Evolutionary conservation across 805 yeast genomes (phyloP), one percentile per base, ranked within the genome.

Genomic region (Candida qinlingensis): DNA sequence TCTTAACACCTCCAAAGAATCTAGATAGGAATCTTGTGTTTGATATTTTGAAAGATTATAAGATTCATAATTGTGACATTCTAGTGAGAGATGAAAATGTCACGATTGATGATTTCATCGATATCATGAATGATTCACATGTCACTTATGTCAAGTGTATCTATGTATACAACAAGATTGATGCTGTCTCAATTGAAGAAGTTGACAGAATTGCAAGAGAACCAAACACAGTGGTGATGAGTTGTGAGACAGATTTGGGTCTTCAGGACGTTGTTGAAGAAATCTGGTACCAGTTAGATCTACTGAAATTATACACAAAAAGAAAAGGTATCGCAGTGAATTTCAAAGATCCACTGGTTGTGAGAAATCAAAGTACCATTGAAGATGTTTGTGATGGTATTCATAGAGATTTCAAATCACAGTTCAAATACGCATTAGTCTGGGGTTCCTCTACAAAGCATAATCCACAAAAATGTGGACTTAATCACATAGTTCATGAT

Each of bases 361-460:
- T 94, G 11, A 76, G 98, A 58, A 76, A 74, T 48, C 77, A 82
- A 47, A 84, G 95, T 6, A 75, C 94, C 2, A 80, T 92, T 46
- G 92, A 85, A 55, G 89, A 83, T 55, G 88, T 92, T 30, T 92
- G 99, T 71, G 91, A 92, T 62, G 77, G 94, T 10, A 85, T 92
- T 53, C 98, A 92, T 65, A 79, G 96, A 57, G 97, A 91, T 60
- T 86, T 92, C 75, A 91, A 90, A 62, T 83, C 85, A 54, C 88
- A 86, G 60, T 92, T 94, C 74, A 88, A 90, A 65, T 90, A 91
- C 64, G 98, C 98, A 0, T 69, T 90, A 60, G 97, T 92, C 6
- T 92, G 98, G 97, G 99, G 99, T 0, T 81, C 91, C 1, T 84
- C 95, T 42, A 86, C 97, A 6, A 94, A 94, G 65, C 96, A 89